Evolutionary conservation across 1,284 basidiomycete genomes (phyloP).

Genomic region (Pholiota adiposa): DNA sequence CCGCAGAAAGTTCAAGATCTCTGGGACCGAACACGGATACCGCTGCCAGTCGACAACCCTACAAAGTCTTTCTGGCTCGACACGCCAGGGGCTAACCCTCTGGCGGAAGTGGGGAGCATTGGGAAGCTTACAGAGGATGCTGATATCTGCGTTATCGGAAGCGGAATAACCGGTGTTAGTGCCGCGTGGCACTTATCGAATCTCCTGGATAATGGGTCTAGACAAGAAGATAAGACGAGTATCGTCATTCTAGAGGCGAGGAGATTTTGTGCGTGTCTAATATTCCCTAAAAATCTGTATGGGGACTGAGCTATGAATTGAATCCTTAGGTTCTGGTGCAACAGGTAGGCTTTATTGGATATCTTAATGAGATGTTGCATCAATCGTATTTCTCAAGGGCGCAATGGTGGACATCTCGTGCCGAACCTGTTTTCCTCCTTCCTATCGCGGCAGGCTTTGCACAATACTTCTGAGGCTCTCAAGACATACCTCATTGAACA

Average conservation of each 20-base stretch:
- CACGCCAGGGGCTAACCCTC: constrained; percentile 61
- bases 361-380: too few species aligned
- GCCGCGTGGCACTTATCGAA: constrained; percentile 70
- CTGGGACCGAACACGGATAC: neutral
- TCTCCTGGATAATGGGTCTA: constrained; percentile 23
- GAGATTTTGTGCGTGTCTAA: constrained; percentile 80
- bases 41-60: constrained; percentile 57
- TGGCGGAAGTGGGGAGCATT: constrained; percentile 65
- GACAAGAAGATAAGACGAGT: constrained; percentile 34
- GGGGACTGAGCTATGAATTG: too few species aligned
- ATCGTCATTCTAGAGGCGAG: constrained; percentile 74
- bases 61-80: constrained; percentile 75
- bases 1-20: neutral
- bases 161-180: constrained; percentile 77
- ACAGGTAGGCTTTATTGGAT: constrained; percentile 60
- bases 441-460: constrained; percentile 34
- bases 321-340: constrained; percentile 70
- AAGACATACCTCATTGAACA: constrained; percentile 61
- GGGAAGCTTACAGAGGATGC: constrained; percentile 58
- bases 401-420: constrained; percentile 81
- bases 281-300: too few species aligned
- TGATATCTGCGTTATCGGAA: constrained; percentile 78
- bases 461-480: constrained; percentile 58
- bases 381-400: constrained; percentile 43
- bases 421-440: constrained; percentile 56